phyloP scores from a whole-genome alignment of 2,329 filamentous ascomycete genomes.

The Furcasterigmium furcatum region DNA sequence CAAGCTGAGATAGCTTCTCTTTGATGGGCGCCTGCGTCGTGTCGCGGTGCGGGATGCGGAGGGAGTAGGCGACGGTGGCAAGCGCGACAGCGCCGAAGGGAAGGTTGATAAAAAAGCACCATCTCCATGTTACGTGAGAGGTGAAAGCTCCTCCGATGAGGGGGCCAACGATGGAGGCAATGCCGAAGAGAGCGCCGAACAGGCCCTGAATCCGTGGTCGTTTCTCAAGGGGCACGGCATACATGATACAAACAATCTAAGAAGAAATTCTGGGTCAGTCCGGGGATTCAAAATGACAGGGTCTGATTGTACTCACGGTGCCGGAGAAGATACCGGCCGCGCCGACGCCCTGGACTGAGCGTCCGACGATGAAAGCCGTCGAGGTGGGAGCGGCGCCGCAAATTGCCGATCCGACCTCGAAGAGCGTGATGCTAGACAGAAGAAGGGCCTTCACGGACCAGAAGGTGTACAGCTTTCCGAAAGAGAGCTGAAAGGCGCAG shows the following conservation, averaged over 20 bases:
- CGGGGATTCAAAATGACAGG: too few relatives aligned
- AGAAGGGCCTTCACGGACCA: constrained; percentile 39
- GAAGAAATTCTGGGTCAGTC: neutral
- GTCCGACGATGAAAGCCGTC: constrained; percentile 28
- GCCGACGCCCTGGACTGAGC: constrained; percentile 32
- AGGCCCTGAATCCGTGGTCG: constrained; percentile 33
- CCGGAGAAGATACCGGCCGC: constrained; percentile 45
- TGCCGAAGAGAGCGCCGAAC: constrained; percentile 40
- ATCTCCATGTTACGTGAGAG: constrained; percentile 31
- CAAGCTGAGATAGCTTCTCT: constrained; percentile 2
- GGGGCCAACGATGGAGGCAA: constrained; percentile 33
- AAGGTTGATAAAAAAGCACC: constrained; percentile 38
- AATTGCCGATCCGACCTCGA: constrained; percentile 39
- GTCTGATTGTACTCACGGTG: constrained; percentile 18
- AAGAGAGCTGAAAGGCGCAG: constrained; percentile 33
- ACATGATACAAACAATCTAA: constrained; percentile 23
- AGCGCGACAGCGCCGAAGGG: constrained; percentile 30
- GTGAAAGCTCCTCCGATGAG: constrained; percentile 31
- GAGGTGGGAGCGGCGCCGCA: constrained; percentile 30
- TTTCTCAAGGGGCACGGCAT: constrained; percentile 27
- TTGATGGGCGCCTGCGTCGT: neutral
- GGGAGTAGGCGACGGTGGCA: constrained; percentile 23
- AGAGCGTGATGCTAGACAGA: constrained; percentile 31
- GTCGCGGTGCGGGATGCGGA: constrained; percentile 11
- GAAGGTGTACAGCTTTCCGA: constrained; percentile 41